These are phyloP conservation scores for Cyclaneusma minus DNA, from an alignment of 2,329 filamentous ascomycete species.

Conservation along the genomic window DNA sequence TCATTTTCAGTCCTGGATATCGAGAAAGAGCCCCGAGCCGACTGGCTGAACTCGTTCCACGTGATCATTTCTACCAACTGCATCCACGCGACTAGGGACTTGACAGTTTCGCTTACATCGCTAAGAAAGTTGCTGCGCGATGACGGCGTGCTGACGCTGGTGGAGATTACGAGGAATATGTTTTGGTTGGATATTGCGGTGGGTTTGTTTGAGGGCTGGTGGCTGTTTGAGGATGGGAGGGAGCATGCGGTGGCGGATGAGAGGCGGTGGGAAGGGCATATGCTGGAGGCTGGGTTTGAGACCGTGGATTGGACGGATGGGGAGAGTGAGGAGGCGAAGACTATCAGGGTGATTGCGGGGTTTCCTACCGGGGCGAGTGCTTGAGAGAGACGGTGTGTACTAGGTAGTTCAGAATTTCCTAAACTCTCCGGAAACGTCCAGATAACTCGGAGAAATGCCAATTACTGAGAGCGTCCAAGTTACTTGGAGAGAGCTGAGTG, in stretches of 20 bases:
- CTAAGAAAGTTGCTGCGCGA: constrained; percentile 6
- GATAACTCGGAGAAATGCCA: too few relatives aligned
- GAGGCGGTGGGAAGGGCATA: constrained; percentile 8
- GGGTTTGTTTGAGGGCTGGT: constrained; percentile 16
- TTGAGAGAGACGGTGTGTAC: too few relatives aligned
- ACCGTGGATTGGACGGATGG: constrained; percentile 8
- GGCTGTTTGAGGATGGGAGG: constrained; percentile 13
- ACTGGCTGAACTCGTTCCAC: constrained; percentile 7
- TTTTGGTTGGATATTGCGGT: constrained; percentile 14
- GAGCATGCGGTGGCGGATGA: constrained; percentile 8
- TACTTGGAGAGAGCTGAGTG: too few relatives aligned
- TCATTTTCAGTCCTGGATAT: constrained; percentile 8
- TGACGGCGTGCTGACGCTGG: constrained; percentile 10
- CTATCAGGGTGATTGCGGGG: too few relatives aligned
- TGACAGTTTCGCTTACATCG: constrained; percentile 4
- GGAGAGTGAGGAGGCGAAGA: too few relatives aligned
- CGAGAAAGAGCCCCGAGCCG: constrained; percentile 6
- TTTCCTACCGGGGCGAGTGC: too few relatives aligned
- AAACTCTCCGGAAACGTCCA: too few relatives aligned
- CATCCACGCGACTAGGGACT: constrained; percentile 12
- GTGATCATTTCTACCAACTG: constrained; percentile 11
- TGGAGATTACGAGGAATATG: constrained; percentile 11
- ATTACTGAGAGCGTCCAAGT: too few relatives aligned
- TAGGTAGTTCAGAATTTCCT: too few relatives aligned
- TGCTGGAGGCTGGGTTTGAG: too few relatives aligned